Base-by-base conservation (phyloP, 2,329 filamentous ascomycete species). In the Neurospora sp. region DNA sequence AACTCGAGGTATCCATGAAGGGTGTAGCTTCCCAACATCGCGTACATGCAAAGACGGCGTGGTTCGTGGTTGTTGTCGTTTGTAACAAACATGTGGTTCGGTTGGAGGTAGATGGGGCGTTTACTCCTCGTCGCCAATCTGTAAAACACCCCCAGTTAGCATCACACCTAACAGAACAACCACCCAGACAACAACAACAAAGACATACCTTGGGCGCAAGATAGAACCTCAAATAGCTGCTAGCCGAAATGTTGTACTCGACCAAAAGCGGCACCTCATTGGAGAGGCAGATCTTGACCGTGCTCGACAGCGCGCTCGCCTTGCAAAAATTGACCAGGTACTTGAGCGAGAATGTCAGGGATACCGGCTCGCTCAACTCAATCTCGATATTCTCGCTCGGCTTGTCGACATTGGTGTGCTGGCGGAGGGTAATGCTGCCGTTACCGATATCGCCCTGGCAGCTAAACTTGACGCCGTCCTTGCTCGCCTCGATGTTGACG, bases 321-420 rank as follows among this genome's bases (percentile, higher is more conserved):
- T 99, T 99, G 91, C 96, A 98, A 85, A 99, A 99, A 88, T 98
- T 98, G 86, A 97, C 93, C 3, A 99, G 90, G 84, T 99, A 99
- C 85, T 99, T 99, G 78, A 99, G 91, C 40, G 96, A 98, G 85
- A 99, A 99, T 67, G 95, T 98, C 73, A 99, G 88, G 42, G 92
- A 87, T 72, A 99, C 96, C 68, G 96, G 93, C 84, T 99, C 96
- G 46, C 89, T 91, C 72, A 99, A 89, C 78, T 93, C 89, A 80
- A 99, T 97, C 74, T 93, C 88, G 76, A 98, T 91, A 78, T 94
- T 92, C 78, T 91, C 85, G 10, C 92, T 88, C 67, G 93, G 90
- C 85, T 98, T 97, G 52, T 98, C 95, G 74, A 97, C 87, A 79
- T 93, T 92, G 78, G 88, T 91, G 84, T 96, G 92, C 81, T 90